phyloP scores from a whole-genome alignment of 2,329 filamentous ascomycete genomes.

The Fusarium sterilihyphosum region DNA sequence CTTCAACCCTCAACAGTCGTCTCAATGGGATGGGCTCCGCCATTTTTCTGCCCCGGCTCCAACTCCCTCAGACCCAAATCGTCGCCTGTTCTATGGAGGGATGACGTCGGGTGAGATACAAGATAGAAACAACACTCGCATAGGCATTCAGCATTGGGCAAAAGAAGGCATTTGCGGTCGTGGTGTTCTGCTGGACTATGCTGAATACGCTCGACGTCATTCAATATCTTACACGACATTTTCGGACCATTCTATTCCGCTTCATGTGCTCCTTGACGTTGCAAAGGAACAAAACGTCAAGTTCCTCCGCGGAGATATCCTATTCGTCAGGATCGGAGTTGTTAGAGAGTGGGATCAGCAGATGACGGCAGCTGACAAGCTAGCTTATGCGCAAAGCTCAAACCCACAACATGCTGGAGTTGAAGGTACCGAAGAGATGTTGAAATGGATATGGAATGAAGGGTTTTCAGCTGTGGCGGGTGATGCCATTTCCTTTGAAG shows the following conservation, averaged over 20 bases:
- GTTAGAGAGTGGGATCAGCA: not conserved
- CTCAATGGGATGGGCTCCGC: conserved; percentile 4
- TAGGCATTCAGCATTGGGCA: conserved; percentile 2
- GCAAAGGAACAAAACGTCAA: not conserved
- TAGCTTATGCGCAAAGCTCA: not conserved
- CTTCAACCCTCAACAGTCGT: conserved; percentile 6
- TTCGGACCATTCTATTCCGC: not conserved
- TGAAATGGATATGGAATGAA: conserved; percentile 4
- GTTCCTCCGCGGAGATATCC: not conserved
- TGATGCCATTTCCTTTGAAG: not conserved
- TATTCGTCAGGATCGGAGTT: not conserved
- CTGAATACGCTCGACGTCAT: not conserved
- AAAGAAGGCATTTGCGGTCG: conserved; percentile 1
- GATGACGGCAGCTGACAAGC: not conserved
- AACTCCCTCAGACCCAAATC: not conserved
- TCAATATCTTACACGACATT: not conserved
- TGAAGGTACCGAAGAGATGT: conserved; percentile 1
- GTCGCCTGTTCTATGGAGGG: not conserved
- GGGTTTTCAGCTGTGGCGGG: not conserved
- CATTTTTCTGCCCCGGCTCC: not conserved
- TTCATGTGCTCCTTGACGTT: not conserved
- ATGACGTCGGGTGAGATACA: not conserved
- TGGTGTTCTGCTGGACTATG: not conserved
- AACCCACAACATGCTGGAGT: conserved; percentile 1
- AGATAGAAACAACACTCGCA: not conserved